A percentile compares a stretch with the other conserved stretches of the same genome.
Evolutionary conservation across 371 early-diverging fungal genomes (phyloP).

Genomic region (Mucor velutinosus): DNA sequence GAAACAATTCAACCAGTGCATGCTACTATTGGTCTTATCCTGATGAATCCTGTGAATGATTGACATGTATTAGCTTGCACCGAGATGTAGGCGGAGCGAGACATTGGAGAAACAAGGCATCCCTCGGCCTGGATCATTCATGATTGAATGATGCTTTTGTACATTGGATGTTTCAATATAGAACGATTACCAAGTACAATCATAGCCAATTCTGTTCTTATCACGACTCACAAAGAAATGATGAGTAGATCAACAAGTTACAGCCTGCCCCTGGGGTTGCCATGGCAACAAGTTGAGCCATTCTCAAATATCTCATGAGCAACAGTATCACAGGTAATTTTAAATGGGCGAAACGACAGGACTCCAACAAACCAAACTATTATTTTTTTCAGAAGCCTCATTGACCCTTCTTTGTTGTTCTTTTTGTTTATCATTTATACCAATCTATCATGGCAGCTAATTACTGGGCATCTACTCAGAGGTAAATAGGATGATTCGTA

Average conservation of each 20-base stretch:
- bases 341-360: background rate
- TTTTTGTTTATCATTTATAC: background rate
- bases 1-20: background rate
- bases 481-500: slow-evolving; percentile 32
- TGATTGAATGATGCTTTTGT: background rate
- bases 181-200: background rate
- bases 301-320: background rate
- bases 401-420: background rate
- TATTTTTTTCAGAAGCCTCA: background rate
- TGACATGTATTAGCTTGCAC: background rate
- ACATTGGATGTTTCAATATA: background rate
- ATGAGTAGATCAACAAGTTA: background rate
- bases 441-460: slow-evolving; percentile 67
- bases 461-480: slow-evolving; percentile 76
- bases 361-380: background rate
- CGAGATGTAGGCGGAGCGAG: background rate
- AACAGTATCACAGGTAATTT: background rate
- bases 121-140: background rate
- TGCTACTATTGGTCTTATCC: background rate
- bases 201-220: background rate
- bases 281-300: background rate
- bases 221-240: background rate
- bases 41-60: background rate
- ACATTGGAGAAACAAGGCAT: background rate
- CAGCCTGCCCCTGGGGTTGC: background rate